Evolutionary conservation across 1,284 basidiomycete species (phyloP).

Genomic region (Ceratobasidium sp.): DNA sequence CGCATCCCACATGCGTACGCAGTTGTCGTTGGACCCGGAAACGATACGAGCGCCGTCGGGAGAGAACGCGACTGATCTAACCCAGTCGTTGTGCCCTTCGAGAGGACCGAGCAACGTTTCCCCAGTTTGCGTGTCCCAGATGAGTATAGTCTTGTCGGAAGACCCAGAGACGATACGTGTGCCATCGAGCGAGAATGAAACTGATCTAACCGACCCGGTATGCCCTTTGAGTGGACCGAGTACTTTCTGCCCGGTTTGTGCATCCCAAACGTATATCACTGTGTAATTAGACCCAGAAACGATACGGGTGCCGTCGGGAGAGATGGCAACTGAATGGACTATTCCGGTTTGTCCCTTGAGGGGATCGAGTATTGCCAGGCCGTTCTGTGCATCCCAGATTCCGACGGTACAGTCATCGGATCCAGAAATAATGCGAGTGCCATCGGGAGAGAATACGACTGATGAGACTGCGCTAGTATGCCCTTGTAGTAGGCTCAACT

Average conservation of each 20-base stretch:
- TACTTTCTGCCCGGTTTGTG: not conserved
- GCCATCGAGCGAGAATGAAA: slow-evolving; percentile 33
- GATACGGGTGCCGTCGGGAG: not conserved
- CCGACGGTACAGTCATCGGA: not conserved
- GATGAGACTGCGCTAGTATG: not conserved
- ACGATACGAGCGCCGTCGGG: not conserved
- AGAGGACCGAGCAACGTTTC: not conserved
- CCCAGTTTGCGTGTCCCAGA: slow-evolving; percentile 35
- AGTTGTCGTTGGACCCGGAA: not conserved
- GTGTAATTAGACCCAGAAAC: not conserved
- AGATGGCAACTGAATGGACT: not conserved
- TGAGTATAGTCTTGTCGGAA: slow-evolving; percentile 20
- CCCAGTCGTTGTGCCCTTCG: not conserved
- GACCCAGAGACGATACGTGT: slow-evolving; percentile 21
- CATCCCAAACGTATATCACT: not conserved
- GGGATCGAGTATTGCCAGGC: not conserved
- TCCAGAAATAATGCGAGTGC: not conserved
- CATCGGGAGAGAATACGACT: not conserved
- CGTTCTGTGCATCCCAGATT: not conserved
- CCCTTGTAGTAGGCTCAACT: not conserved
- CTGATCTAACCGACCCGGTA: not conserved
- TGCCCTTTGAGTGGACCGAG: not conserved
- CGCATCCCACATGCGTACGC: not conserved
- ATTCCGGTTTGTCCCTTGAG: not conserved
- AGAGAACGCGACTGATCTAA: not conserved